Evolutionary conservation across 129 eudicot genomes (phyloP), one percentile per base, ranked within the genome.

Genomic region (Pulicaria dysenterica): DNA sequence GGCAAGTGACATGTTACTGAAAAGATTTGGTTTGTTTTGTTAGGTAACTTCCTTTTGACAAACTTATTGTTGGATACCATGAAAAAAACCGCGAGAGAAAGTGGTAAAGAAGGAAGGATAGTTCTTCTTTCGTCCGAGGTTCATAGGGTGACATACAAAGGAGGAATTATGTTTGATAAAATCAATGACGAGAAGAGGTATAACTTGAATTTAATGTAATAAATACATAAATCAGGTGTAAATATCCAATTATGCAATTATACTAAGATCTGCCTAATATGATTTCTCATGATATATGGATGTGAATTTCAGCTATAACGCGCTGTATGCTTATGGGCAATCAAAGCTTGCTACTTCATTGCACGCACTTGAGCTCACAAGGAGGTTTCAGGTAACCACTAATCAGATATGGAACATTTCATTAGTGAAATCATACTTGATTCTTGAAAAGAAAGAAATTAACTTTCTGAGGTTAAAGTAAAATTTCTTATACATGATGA

Each of bases 31-130:
- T 40, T 19, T 60, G 0, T 53, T 71, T 24, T 46, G 56, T 45
- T 67, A 94, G 99, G 99, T 65, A 93, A 95, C 76, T 95, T 95
- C 73, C 87, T 84, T 69, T 81, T 95, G 85, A 88, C 97, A 77
- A 86, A 90, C 73, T 85, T 90, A 48, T 61, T 95, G 68, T 72
- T 86, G 89, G 91, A 95, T 55, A 86, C 86, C 8, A 90, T 95
- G 97, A 90, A 95, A 77, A 84, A 69, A 2, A 90, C 99, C 10
- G 86, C 91, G 1, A 65, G 14, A 7, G 88, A 86, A 74, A 84
- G 93, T 68, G 69, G 71, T 4, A 87, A 56, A 81, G 99, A 95
- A 83, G 99, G 99, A 80, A 86, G 99, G 77, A 88, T 95, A 37
- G 86, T 95, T 43, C 90, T 60, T 64, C 87, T 95, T 67, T 88